These are phyloP conservation scores for Tricholoma bakamatsutake DNA, from an alignment of 768 basidiomycete genomes.

Conservation along the genomic window DNA sequence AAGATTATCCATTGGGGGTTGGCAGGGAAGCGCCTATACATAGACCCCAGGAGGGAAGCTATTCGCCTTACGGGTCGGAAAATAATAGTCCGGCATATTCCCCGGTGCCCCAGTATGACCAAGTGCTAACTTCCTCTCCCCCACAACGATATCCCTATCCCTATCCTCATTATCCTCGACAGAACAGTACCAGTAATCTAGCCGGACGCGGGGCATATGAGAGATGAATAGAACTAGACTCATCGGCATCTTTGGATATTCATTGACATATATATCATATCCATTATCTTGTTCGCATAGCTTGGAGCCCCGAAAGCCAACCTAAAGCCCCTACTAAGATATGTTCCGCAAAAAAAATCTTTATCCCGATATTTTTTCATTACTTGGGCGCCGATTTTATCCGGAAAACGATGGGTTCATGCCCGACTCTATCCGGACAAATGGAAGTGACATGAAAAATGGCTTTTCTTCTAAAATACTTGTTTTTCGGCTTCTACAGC, in stretches of 20 bases:
- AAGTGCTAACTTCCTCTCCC: slow-evolving; percentile 7
- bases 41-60: slow-evolving; percentile 43
- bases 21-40: slow-evolving; percentile 60
- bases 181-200: slow-evolving; percentile 26
- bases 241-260: background rate
- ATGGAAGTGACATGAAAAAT: no score
- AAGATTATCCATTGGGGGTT: slow-evolving; percentile 24
- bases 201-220: slow-evolving; percentile 36
- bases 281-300: no score
- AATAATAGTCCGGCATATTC: slow-evolving; percentile 26
- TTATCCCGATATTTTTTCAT: no score
- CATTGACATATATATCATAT: no score
- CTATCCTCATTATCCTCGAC: slow-evolving; percentile 20
- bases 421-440: no score
- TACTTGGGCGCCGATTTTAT: no score
- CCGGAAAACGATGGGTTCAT: no score
- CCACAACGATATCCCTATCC: slow-evolving; percentile 23
- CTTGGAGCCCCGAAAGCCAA: no score
- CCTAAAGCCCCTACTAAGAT: no score
- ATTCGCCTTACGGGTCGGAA: slow-evolving; percentile 25
- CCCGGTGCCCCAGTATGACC: slow-evolving; percentile 18
- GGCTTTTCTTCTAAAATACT: no score
- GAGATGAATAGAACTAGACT: slow-evolving; percentile 15
- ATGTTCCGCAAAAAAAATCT: no score
- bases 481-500: no score